A percentile compares a stretch with the other conserved stretches of the same genome.
Evolutionary conservation across 805 yeast species (phyloP).

Genomic region (Yarrowia sp.): DNA sequence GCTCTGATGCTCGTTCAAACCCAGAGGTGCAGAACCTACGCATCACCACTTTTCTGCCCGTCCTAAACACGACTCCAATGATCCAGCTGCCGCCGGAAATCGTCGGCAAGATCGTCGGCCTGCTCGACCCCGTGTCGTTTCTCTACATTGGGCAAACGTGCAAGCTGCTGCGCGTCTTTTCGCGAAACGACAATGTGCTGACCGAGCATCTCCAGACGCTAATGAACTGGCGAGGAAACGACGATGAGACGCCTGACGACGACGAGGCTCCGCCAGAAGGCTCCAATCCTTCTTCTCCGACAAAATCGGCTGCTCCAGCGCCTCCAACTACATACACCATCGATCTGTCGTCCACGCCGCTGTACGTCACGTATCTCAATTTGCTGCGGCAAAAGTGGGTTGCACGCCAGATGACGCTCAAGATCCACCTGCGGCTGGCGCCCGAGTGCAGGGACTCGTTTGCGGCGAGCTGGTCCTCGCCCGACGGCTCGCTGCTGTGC

Average conservation of each 20-base stretch:
- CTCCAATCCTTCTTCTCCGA: too few relatives aligned
- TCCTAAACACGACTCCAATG: background rate
- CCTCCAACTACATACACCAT: background rate
- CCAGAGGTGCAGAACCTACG: background rate
- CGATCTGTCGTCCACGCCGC: background rate
- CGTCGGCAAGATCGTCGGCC: constrained; percentile 17
- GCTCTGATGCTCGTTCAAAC: too few relatives aligned
- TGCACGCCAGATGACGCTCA: constrained; percentile 11
- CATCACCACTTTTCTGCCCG: background rate
- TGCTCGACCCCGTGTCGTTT: constrained; percentile 16
- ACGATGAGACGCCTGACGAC: background rate
- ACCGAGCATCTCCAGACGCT: constrained; percentile 10
- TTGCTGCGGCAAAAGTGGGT: constrained; percentile 24
- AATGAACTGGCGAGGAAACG: constrained; percentile 17
- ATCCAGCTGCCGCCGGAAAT: constrained; percentile 18
- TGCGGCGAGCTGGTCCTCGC: background rate
- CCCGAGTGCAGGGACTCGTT: constrained; percentile 2
- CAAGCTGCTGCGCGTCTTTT: constrained; percentile 8
- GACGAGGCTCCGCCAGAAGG: background rate
- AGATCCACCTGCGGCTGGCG: background rate
- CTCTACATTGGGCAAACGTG: constrained; percentile 21
- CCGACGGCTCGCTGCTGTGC: constrained; percentile 11
- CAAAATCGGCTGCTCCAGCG: background rate
- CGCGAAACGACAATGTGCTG: background rate
- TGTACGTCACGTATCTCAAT: constrained; percentile 4